Base-by-base conservation (phyloP, 306 rosid genomes). In the Fagus crenata region DNA sequence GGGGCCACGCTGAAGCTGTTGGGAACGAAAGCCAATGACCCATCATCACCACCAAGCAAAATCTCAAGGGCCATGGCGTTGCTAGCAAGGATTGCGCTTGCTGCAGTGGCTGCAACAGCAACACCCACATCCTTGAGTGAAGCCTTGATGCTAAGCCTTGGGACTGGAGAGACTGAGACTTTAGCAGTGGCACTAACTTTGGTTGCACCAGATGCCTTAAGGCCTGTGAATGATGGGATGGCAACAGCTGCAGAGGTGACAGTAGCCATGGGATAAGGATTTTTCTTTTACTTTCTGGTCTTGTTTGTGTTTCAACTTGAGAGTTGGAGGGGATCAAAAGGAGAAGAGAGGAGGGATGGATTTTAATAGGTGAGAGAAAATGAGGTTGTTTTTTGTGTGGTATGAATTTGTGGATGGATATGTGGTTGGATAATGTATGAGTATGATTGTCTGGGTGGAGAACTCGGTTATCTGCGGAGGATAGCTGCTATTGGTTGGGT, bases 191-290 rank as follows among this genome's bases (percentile, higher is more conserved):
- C 72, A 41, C 33, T 22, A 1, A 61, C 76, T 86, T 84, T 89
- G 72, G 76, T 17, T 9, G 86, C 67, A 17, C 81, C 78, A 55
- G 87, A 46, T 15, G 89, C 78, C 81, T 89, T 92, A 1, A 92
- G 92, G 76, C 93, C 97, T 18, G 85, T 80, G 93, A 91, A 96
- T 41, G 97, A 89, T 53, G 96, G 97, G 82, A 96, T 84, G 11
- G 91, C 65, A 11, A 89, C 97, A 31, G 97, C 86, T 18, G 97
- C 85, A 3, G 93, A 89, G 83, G 93, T 87, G 31, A 92, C 81
- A 56, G 91, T 43, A 75, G 97, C 97, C 98, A 95, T 95, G 74
- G 72, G 69, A 61, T 67, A 15, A 56, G 46, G 71, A 3, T 28
- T 46, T 72, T 15, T 13, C 8, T 17, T 58, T 5, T 6, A 2